Conservation (phyloP, 345 rosid genomes). For the Isatis tinctoria region DNA sequence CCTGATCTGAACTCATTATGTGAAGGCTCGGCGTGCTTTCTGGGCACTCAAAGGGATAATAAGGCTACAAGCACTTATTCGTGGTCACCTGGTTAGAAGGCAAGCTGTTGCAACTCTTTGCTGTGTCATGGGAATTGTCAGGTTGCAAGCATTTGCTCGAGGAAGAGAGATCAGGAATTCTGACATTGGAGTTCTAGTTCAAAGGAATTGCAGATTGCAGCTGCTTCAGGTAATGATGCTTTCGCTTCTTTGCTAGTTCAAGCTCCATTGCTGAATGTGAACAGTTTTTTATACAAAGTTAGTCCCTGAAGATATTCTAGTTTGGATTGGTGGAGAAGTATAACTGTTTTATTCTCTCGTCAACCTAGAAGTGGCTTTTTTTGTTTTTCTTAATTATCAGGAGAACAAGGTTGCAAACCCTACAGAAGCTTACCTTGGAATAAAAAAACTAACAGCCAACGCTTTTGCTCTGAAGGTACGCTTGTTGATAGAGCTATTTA, state of each 20-base stretch:
- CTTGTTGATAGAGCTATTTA: background rate
- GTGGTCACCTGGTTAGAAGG: slow-evolving; percentile 93
- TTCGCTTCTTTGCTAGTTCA: background rate
- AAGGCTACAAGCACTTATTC: slow-evolving; percentile 93
- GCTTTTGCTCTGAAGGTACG: slow-evolving; percentile 67
- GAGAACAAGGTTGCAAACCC: slow-evolving; percentile 39
- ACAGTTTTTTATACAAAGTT: background rate
- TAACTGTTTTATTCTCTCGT: background rate
- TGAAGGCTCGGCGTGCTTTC: slow-evolving; percentile 95
- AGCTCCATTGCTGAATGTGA: background rate
- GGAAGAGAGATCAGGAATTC: slow-evolving; percentile 62
- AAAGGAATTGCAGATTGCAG: slow-evolving; percentile 23
- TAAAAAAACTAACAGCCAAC: slow-evolving; percentile 52
- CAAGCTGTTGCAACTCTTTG: slow-evolving; percentile 81
- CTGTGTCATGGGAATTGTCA: slow-evolving; percentile 78
- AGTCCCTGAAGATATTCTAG: background rate
- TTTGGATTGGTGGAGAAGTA: background rate
- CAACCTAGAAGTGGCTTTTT: background rate
- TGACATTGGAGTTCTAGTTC: slow-evolving; percentile 49
- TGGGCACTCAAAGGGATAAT: slow-evolving; percentile 92
- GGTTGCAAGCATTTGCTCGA: slow-evolving; percentile 73
- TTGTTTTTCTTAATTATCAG: slow-evolving; percentile 20
- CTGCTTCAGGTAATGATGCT: slow-evolving; percentile 47
- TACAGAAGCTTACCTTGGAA: slow-evolving; percentile 34
- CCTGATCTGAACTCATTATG: slow-evolving; percentile 33